Evolutionary conservation across 306 rosid genomes (phyloP), one percentile per base, ranked within the genome.

Genomic region (Delonix regia): DNA sequence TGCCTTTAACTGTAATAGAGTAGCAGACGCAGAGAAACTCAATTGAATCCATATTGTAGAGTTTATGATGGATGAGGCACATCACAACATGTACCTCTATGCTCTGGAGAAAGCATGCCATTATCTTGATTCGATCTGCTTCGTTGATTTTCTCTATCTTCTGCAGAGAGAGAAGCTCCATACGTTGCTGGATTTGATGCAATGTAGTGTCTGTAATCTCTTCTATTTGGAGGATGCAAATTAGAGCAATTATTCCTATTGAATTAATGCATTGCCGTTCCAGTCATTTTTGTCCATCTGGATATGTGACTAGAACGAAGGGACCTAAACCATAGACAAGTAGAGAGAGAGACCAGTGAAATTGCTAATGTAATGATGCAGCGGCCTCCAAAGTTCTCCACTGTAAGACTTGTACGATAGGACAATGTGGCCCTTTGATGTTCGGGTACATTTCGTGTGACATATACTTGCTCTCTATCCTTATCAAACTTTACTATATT

Each of bases 321-420:
- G 53, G 68, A 81, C 9, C 25, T 57, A 6, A 44, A 63, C n/a
- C n/a, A n/a, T n/a, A n/a, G 64, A 74, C 18, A 79, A 74, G 67
- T 10, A 83, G 74, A 1, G n/a, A n/a, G n/a, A n/a, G n/a, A n/a
- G n/a, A 51, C 24, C 22, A 79, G 2, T 3, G 83, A 78, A 2
- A 74, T 28, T 2, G 69, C 59, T 12, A 57, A 65, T 11, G 79
- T 61, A 5, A 87, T 66, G 13, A 87, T 68, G 77, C 84, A 87
- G 24, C 84, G 85, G 10, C 90, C 86, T 1, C 71, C 81, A 16
- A 87, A 87, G 66, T 79, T 84, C 16, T 41, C 63, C 7, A 77
- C 79, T 1, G 39, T 62, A 21, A 87, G 81, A 79, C 79, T 79
- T 45, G 72, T 81, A 56, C 66, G 56, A 1, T 55, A 9, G n/a